A percentile compares a stretch with the other conserved stretches of the same genome.
phyloP scores from a whole-genome alignment of 2,329 filamentous ascomycete genomes.

The Penicillium fuscoglaucum region DNA sequence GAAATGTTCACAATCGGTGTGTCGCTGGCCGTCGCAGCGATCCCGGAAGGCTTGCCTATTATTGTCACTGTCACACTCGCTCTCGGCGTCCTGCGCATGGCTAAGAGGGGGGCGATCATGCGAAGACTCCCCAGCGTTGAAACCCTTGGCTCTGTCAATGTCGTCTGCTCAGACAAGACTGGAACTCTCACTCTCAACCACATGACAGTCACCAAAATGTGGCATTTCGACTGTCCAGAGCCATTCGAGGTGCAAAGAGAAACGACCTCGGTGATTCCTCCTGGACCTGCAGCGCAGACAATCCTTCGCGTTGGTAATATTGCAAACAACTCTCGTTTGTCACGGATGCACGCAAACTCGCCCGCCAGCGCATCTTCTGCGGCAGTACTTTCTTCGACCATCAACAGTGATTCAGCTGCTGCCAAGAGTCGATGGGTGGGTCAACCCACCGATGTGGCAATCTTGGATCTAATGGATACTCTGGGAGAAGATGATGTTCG shows the following conservation, averaged over 20 bases:
- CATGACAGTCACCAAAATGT: slow-evolving; percentile 96
- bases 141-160: slow-evolving; percentile 96
- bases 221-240: slow-evolving; percentile 74
- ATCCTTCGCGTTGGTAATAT: slow-evolving; percentile 93
- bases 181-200: slow-evolving; percentile 96
- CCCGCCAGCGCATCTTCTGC: slow-evolving; percentile 69
- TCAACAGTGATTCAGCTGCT: slow-evolving; percentile 60
- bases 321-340: slow-evolving; percentile 87
- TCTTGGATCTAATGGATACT: slow-evolving; percentile 86
- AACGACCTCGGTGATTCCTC: slow-evolving; percentile 51
- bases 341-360: slow-evolving; percentile 68
- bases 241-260: slow-evolving; percentile 60
- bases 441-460: slow-evolving; percentile 95
- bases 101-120: slow-evolving; percentile 90
- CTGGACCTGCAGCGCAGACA: slow-evolving; percentile 72
- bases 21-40: slow-evolving; percentile 91
- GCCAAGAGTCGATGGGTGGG: slow-evolving; percentile 89
- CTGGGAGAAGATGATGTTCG: slow-evolving; percentile 91
- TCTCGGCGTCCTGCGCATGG: slow-evolving; percentile 94
- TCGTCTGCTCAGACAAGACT: slow-evolving; percentile 99
- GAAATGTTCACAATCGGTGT: slow-evolving; percentile 98
- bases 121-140: slow-evolving; percentile 95
- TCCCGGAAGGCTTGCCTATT: slow-evolving; percentile 93
- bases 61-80: slow-evolving; percentile 97
- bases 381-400: slow-evolving; percentile 82